phyloP scores from a whole-genome alignment of 306 rosid genomes.

The Castanea mollissima region DNA sequence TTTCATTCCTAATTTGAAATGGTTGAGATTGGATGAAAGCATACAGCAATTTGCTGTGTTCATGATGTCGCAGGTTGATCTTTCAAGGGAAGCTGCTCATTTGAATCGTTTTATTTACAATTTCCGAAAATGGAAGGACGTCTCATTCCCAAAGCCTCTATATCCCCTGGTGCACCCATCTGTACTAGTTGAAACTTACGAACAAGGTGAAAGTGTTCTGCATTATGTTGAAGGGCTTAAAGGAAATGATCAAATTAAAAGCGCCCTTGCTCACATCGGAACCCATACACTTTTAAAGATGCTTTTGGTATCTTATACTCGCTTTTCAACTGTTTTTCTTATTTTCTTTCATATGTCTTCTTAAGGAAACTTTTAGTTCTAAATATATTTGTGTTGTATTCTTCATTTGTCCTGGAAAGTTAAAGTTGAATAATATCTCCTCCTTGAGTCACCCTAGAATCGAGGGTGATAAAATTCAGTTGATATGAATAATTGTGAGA shows the following conservation, averaged over 20 bases:
- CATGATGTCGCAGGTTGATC: slow-evolving; percentile 83
- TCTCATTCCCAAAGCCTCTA: slow-evolving; percentile 72
- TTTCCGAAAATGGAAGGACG: slow-evolving; percentile 68
- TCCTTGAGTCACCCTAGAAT: background rate
- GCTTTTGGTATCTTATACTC: slow-evolving; percentile 58
- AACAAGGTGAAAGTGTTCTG: slow-evolving; percentile 68
- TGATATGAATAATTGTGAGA: background rate
- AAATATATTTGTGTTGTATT: background rate
- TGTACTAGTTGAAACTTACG: slow-evolving; percentile 76
- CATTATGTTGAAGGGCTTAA: slow-evolving; percentile 59
- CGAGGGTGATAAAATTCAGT: background rate
- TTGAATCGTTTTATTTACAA: slow-evolving; percentile 68
- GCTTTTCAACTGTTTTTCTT: background rate
- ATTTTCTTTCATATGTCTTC: background rate
- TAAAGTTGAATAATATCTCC: background rate
- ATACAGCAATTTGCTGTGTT: slow-evolving; percentile 65
- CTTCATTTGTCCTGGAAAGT: background rate
- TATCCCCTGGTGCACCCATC: slow-evolving; percentile 81
- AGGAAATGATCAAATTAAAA: slow-evolving; percentile 57
- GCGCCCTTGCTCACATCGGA: slow-evolving; percentile 79
- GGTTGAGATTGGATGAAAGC: slow-evolving; percentile 78
- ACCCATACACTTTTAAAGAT: slow-evolving; percentile 71
- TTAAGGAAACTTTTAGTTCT: background rate
- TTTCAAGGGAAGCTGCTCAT: slow-evolving; percentile 83
- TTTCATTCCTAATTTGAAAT: slow-evolving; percentile 58